Percentiles rank a stretch among this genome's conserved stretches.
phyloP scores from a whole-genome alignment of 2,329 filamentous ascomycete genomes.

The Monosporascus sp. region DNA sequence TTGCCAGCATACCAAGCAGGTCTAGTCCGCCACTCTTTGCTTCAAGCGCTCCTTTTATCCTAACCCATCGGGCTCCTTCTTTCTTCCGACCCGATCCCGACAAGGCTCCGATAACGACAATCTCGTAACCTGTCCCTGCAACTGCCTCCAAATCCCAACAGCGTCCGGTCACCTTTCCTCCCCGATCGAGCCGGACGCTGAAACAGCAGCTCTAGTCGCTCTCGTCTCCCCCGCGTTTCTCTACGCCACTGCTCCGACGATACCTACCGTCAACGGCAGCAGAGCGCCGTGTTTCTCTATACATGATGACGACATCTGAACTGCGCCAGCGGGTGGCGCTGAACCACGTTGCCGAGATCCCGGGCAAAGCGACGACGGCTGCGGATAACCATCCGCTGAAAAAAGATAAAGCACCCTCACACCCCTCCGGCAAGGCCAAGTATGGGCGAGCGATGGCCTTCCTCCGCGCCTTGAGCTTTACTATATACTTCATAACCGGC shows the following conservation, averaged over 20 bases:
- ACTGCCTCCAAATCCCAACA: neutral
- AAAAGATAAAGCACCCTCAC: slow-evolving; percentile 20
- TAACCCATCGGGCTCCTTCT: neutral
- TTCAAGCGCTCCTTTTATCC: neutral
- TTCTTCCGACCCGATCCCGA: neutral
- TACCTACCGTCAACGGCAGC: neutral
- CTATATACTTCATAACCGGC: slow-evolving; percentile 46
- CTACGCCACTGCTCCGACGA: neutral
- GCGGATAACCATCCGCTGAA: slow-evolving; percentile 12
- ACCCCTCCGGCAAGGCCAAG: slow-evolving; percentile 51
- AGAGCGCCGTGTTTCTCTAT: neutral
- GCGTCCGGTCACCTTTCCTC: neutral
- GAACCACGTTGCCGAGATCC: neutral
- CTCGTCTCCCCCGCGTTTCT: neutral
- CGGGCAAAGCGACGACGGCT: slow-evolving; percentile 2
- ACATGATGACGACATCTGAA: slow-evolving; percentile 28
- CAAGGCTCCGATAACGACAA: neutral
- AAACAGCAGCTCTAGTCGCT: neutral
- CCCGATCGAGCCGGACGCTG: neutral
- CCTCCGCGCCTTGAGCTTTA: slow-evolving; percentile 46
- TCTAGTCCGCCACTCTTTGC: neutral
- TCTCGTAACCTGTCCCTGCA: neutral
- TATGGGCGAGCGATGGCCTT: slow-evolving; percentile 45
- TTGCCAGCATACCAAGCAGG: neutral
- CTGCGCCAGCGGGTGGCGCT: slow-evolving; percentile 27